Base-by-base conservation (phyloP, 768 basidiomycete genomes). In the Sarcodon sp. region DNA sequence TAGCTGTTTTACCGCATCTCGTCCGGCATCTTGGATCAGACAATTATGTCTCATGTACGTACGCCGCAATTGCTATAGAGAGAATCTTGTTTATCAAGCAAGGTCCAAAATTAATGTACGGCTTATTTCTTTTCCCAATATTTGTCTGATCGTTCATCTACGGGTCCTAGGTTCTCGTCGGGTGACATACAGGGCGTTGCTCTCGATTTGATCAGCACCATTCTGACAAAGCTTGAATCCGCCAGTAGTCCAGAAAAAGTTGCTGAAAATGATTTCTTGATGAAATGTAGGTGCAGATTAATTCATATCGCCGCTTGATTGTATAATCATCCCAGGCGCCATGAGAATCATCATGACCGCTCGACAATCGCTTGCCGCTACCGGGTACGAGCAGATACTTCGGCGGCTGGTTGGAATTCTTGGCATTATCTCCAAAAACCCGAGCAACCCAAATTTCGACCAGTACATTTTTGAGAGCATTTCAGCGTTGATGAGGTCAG, bases 11-110 rank as follows among this genome's bases (percentile, higher is more conserved):
- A 1, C 96, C 94, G 0, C 71, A 88, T 15, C 77, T 98, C 8
- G 77, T 83, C 27, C 80, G 73, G 10, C 93, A 94, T 61, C 79
- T 98, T 33, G 68, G 70, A 5, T 89, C 88, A 15, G 69, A 74
- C 46, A 90, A 91, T 59, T 93, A 90, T 64, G 94, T 98, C 44
- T 83, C 86, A 21, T 94, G 87, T 57, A 93, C 94, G 0, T 98
- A 97, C 64, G 91, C 93, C 7, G 93, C 96, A 13, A 92, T 97
- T 57, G 90, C 93, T n/a, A 93, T 99, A 59, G 96, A 99, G 59
- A 78, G 92, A 6, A 83, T 97, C 47, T 66, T 99, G 36, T 89
- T 80, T 64, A 96, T 97, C 64, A 91, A 87, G 59, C 81, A 85
- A 57, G 77, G 79, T 3, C 72, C 72, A 4, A 75, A 79, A 52